These are phyloP conservation scores for Plenodomus tracheiphilus DNA, from an alignment of 2,329 filamentous ascomycete genomes.

Conservation along the genomic window DNA sequence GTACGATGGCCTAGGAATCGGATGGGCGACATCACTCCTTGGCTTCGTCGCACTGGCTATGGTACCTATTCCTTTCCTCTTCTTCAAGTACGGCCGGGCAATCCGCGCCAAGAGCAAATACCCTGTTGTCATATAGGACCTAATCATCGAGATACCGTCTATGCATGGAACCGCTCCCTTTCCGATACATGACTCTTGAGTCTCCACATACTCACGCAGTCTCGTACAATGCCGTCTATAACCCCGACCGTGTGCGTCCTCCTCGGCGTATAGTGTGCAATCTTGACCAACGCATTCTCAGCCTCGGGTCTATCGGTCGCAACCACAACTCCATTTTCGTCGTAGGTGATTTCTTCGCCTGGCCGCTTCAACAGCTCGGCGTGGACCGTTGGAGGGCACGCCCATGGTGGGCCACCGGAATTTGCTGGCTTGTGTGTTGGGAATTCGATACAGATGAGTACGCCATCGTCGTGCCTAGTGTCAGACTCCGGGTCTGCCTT, in stretches of 20 bases:
- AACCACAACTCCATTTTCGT: conserved; percentile 56
- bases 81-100: conserved; percentile 30
- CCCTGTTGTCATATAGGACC: conserved; percentile 11
- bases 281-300: conserved; percentile 45
- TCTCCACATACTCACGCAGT: conserved; percentile 56
- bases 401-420: conserved; percentile 72
- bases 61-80: conserved; percentile 34
- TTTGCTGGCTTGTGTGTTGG: conserved; percentile 71
- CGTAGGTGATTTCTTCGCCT: conserved; percentile 68
- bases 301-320: conserved; percentile 50
- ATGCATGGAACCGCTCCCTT: conserved; percentile 1
- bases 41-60: conserved; percentile 44
- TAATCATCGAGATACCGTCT: neutral
- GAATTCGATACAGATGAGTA: conserved; percentile 73
- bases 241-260: conserved; percentile 57
- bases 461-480: conserved; percentile 40
- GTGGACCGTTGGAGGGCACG: conserved; percentile 70
- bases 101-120: conserved; percentile 31
- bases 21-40: conserved; percentile 47
- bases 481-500: neutral
- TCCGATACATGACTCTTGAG: conserved; percentile 27
- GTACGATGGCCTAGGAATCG: conserved; percentile 40
- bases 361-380: conserved; percentile 70
- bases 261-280: conserved; percentile 60
- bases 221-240: conserved; percentile 53